Evolutionary conservation across 805 yeast genomes (phyloP), one percentile per base, ranked within the genome.

Genomic region (Kodamaea kakaduensis): DNA sequence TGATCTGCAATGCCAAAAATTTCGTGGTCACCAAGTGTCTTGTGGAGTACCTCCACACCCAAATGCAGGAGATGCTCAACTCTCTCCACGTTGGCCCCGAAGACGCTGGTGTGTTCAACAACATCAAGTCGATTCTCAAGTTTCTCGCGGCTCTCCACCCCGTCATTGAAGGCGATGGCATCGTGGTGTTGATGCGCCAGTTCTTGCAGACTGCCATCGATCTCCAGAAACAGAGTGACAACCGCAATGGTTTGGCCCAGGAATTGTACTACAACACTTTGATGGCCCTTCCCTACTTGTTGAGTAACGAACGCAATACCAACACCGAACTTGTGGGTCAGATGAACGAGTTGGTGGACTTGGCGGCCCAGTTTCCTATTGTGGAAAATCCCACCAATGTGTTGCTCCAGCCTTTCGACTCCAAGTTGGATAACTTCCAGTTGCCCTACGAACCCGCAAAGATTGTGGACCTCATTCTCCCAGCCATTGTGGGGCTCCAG

Each of bases 71-170:
- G 14, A 64, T 78, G 28, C 56, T 86, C 32, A 70, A 73, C 17
- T 36, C 49, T 6, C 48, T 54, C 17, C 54, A 32, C 20, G 14
- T 23, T 2, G 33, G 18, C 4, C 30, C 16, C n/a, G 51, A 43
- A 33, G 66, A 64, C 26, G 68, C 71, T 17, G 88, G 88, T 10
- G 60, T 70, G 13, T 84, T 86, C 77, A 81, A 81, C 42, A 76
- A 77, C 44, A 54, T 85, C 43, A 89, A 90, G 58, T 67, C 84
- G 9, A 59, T 80, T 10, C 50, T 86, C 40, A 76, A 96, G 50
- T 78, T 88, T 44, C 61, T 86, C 44, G 77, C 87, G 0, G 57
- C 81, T 3, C 60, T 88, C 43, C 56, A 78, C 1, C 83, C 87
- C 3, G 73, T 87, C 20, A 58, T 86, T 32, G 76, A 72, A 17